phyloP scores from a whole-genome alignment of 1,284 basidiomycete genomes.

The Thelephora terrestris region DNA sequence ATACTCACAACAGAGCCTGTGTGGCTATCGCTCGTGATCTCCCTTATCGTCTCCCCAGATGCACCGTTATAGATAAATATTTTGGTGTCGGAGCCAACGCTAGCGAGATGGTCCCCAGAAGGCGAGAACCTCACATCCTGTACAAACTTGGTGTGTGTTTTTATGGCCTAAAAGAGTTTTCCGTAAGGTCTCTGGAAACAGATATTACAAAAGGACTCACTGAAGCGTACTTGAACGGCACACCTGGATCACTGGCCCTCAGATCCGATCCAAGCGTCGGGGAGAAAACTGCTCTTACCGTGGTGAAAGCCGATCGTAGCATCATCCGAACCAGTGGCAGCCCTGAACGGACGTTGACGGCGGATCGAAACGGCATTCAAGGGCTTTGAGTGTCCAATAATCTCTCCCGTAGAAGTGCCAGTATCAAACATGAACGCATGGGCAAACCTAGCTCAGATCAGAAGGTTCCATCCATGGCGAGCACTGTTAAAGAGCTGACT shows the following conservation, averaged over 20 bases:
- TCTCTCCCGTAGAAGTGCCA: constrained; percentile 88
- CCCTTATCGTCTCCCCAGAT: constrained; percentile 70
- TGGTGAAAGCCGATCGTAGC: constrained; percentile 73
- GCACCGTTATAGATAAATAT: constrained; percentile 89
- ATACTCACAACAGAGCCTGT: constrained; percentile 66
- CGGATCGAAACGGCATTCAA: constrained; percentile 92
- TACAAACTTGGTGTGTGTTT: constrained; percentile 89
- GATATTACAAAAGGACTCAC: constrained; percentile 24
- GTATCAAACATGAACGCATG: constrained; percentile 84
- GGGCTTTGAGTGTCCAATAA: constrained; percentile 79
- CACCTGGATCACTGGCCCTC: constrained; percentile 34
- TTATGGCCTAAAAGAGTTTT: constrained; percentile 48
- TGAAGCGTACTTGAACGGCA: constrained; percentile 87
- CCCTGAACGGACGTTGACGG: constrained; percentile 84
- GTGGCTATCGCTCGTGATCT: constrained; percentile 57
- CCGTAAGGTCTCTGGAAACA: background rate
- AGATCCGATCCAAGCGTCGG: background rate
- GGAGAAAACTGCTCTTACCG: constrained; percentile 30
- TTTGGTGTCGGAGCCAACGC: constrained; percentile 88
- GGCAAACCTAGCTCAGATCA: constrained; percentile 50
- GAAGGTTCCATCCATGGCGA: background rate
- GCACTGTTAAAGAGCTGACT: constrained; percentile 33
- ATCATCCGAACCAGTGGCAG: constrained; percentile 84
- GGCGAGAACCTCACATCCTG: constrained; percentile 85
- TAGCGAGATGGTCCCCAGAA: constrained; percentile 77